phyloP scores from a whole-genome alignment of 345 rosid genomes.

The Erysimum cheiranthoides region DNA sequence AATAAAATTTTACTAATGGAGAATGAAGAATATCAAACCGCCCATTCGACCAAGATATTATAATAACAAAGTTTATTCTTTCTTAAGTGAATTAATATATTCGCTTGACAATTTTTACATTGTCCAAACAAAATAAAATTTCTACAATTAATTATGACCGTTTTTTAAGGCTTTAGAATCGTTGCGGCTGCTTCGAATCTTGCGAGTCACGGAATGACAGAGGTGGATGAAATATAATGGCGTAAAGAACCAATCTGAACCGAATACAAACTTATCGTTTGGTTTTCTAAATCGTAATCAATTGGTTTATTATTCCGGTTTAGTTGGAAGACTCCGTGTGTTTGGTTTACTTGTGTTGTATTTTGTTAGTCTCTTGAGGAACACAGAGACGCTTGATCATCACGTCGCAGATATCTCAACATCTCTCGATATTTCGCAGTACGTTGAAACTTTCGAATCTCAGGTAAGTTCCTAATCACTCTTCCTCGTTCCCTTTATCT shows the following conservation, averaged over 20 bases:
- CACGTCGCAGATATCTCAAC: constrained; percentile 13
- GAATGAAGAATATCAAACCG: constrained; percentile 20
- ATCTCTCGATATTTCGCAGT: background rate
- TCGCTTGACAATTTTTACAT: background rate
- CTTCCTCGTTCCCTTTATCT: background rate
- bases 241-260: background rate
- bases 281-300: background rate
- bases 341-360: background rate
- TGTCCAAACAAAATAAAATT: background rate
- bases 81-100: background rate
- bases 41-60: constrained; percentile 10
- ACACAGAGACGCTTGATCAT: constrained; percentile 26
- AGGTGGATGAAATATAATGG: no score
- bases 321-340: constrained; percentile 5
- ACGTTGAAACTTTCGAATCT: constrained; percentile 20
- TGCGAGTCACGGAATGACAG: constrained; percentile 31
- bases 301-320: constrained; percentile 35
- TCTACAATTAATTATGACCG: background rate
- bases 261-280: constrained; percentile 8
- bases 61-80: background rate
- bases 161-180: constrained; percentile 16
- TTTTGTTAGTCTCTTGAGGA: background rate
- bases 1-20: background rate
- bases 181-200: constrained; percentile 27
- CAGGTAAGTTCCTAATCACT: background rate